phyloP scores from a whole-genome alignment of 208 protist genomes.

The Leishmania amazonensis region DNA sequence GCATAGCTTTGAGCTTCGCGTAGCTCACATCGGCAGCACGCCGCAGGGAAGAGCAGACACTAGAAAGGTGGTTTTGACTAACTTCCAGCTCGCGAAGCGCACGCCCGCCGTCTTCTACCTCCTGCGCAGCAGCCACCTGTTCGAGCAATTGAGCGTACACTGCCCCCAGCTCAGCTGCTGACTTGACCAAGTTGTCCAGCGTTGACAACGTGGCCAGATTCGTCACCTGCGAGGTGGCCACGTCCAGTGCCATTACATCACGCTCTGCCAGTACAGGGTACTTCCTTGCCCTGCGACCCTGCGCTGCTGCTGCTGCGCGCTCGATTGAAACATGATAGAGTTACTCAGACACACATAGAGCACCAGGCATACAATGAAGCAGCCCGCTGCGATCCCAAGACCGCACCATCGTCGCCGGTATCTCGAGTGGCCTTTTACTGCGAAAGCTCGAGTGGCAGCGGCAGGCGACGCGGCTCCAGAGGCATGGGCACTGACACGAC shows the following conservation, averaged over 20 bases:
- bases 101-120: constrained; percentile 14
- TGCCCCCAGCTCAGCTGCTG: constrained; percentile 19
- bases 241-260: constrained; percentile 22
- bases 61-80: not conserved
- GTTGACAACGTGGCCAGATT: constrained; percentile 22
- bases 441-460: not conserved
- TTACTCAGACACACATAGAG: constrained; percentile 8
- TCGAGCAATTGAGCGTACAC: constrained; percentile 27
- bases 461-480: not conserved
- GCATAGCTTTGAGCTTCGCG: constrained; percentile 35
- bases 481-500: not conserved
- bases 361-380: constrained; percentile 14
- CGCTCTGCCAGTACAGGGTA: constrained; percentile 22
- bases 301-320: not conserved
- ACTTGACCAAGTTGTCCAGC: constrained; percentile 26
- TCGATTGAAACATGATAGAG: not conserved
- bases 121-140: constrained; percentile 24
- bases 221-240: constrained; percentile 18
- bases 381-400: constrained; percentile 21
- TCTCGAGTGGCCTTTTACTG: not conserved
- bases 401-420: not conserved
- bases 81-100: constrained; percentile 14
- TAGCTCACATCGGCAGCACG: constrained; percentile 39
- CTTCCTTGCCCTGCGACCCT: not conserved
- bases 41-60: constrained; percentile 8